Percentiles rank a stretch among this genome's conserved stretches.
These are phyloP conservation scores for Goffeauzyma gilvescens DNA, from an alignment of 768 basidiomycete species.

Conservation along the genomic window DNA sequence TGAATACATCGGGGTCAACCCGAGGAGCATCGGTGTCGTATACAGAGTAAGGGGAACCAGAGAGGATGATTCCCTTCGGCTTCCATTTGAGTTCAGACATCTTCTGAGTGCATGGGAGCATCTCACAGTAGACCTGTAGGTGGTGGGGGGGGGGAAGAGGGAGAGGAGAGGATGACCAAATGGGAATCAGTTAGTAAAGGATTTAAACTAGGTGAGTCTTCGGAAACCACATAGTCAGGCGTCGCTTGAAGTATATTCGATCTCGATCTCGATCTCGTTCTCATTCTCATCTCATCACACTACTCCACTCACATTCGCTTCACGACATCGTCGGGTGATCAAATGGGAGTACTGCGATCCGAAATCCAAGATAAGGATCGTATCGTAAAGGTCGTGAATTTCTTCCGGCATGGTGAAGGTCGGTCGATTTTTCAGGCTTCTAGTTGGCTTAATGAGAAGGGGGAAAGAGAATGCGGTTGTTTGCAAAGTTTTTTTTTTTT, in stretches of 20 bases:
- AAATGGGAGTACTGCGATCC: conserved; percentile 96
- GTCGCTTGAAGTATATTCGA: no score
- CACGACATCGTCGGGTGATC: conserved; percentile 91
- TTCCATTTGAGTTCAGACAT: conserved; percentile 74
- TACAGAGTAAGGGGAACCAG: conserved; percentile 94
- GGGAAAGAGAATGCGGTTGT: no score
- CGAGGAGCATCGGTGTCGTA: conserved; percentile 84
- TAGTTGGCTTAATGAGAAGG: no score
- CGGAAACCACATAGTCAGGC: no score
- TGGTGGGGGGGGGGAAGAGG: neutral
- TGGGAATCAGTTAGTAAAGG: no score
- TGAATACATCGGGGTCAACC: conserved; percentile 77
- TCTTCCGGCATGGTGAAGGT: conserved; percentile 33
- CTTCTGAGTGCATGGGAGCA: conserved; percentile 88
- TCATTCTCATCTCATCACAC: no score
- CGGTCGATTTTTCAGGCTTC: no score
- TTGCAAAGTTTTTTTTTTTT: no score
- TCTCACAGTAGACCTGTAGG: conserved; percentile 67
- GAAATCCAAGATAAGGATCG: conserved; percentile 88
- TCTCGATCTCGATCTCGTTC: no score
- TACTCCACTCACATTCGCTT: conserved; percentile 67
- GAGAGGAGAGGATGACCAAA: neutral
- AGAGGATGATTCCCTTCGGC: conserved; percentile 92
- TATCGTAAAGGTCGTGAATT: conserved; percentile 89
- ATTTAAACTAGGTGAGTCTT: no score